A percentile compares a stretch with the other conserved stretches of the same genome.
Conservation (phyloP, 2,329 filamentous ascomycete species). For the Apiospora arundinis region DNA sequence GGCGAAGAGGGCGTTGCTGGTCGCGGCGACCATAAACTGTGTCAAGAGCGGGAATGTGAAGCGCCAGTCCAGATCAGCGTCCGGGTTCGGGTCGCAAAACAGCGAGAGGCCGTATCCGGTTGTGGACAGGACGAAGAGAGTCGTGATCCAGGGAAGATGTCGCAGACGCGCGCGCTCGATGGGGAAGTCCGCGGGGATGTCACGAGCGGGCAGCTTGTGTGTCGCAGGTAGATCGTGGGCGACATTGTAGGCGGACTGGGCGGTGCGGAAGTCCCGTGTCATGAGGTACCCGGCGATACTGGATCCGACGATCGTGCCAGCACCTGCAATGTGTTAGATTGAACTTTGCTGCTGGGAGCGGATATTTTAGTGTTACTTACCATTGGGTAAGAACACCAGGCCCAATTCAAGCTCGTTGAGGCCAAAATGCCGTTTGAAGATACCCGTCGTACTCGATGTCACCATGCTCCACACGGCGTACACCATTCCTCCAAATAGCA, state of each 20-base stretch:
- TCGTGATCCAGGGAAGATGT: conserved; percentile 47
- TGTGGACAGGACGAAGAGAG: conserved; percentile 43
- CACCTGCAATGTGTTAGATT: conserved; percentile 25
- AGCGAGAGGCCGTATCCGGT: conserved; percentile 45
- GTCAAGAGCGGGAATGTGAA: conserved; percentile 36
- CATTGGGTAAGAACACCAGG: conserved; percentile 37
- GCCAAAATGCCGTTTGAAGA: conserved; percentile 40
- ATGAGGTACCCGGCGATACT: conserved; percentile 49
- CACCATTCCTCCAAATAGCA: conserved; percentile 47
- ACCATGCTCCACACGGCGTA: conserved; percentile 55
- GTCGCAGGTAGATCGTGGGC: conserved; percentile 35
- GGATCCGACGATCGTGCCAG: conserved; percentile 51
- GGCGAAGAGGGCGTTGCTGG: conserved; percentile 45
- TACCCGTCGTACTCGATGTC: conserved; percentile 46
- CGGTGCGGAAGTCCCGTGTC: conserved; percentile 43
- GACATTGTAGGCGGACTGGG: conserved; percentile 39
- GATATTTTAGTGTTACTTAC: too few species aligned
- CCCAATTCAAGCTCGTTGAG: conserved; percentile 35
- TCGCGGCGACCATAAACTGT: conserved; percentile 44
- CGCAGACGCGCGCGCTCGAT: conserved; percentile 49
- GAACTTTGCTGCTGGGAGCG: too few species aligned
- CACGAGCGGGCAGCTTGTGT: conserved; percentile 33
- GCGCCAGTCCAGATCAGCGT: conserved; percentile 30
- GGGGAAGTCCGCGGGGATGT: conserved; percentile 46
- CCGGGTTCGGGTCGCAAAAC: conserved; percentile 20